Evolutionary conservation across 805 yeast genomes (phyloP).

Genomic region (Sugiyamaella marilandica): DNA sequence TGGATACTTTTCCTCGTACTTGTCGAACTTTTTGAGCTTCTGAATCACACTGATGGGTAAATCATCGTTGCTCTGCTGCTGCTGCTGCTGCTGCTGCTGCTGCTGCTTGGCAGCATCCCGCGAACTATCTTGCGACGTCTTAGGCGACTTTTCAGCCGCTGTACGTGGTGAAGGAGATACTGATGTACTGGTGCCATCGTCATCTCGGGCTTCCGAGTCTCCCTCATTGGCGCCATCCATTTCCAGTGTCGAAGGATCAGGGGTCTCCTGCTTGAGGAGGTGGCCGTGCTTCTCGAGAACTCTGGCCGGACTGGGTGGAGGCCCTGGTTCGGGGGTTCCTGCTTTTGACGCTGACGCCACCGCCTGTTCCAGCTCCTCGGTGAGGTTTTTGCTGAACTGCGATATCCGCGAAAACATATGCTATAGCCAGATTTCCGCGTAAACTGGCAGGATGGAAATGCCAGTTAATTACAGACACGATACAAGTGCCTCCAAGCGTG

Average conservation of each 20-base stretch:
- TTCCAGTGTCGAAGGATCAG: conserved; percentile 21
- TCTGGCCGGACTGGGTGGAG: conserved; percentile 9
- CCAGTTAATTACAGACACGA: not conserved
- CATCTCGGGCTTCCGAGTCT: not conserved
- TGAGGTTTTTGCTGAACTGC: conserved; percentile 57
- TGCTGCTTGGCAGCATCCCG: not conserved
- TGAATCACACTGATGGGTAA: conserved; percentile 55
- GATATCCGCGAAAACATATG: conserved; percentile 53
- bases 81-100: too few relatives aligned
- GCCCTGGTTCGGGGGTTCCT: conserved; percentile 4
- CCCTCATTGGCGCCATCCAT: conserved; percentile 8
- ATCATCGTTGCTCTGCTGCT: conserved; percentile 27
- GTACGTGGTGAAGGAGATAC: not conserved
- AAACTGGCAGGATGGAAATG: not conserved
- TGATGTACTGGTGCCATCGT: not conserved
- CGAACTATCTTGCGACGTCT: not conserved
- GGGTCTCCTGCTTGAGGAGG: conserved; percentile 15
- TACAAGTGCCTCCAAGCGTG: not conserved
- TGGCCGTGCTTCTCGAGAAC: conserved; percentile 15
- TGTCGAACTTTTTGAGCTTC: conserved; percentile 68
- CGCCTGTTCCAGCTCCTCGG: conserved; percentile 54
- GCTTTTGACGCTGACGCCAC: conserved; percentile 19
- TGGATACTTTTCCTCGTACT: conserved; percentile 91
- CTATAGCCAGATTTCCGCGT: not conserved
- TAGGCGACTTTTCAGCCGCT: not conserved